Base-by-base conservation (phyloP, 768 basidiomycete genomes). In the Russula dissimulans region DNA sequence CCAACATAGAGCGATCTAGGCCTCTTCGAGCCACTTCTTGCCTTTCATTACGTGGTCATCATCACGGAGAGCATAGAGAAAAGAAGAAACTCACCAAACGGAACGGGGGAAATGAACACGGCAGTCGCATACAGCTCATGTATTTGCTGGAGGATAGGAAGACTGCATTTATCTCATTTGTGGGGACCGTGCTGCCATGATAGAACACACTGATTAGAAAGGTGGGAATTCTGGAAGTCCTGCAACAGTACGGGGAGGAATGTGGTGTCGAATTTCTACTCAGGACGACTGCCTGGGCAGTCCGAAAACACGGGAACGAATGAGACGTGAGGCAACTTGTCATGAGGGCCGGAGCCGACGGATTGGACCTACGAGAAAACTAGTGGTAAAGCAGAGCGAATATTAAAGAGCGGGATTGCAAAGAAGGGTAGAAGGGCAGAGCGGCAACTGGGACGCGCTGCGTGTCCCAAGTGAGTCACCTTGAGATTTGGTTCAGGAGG, bases 231-330 rank as follows among this genome's bases (percentile, higher is more conserved):
- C 71, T 1, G 77, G 77, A 9, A 78, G 66, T 3, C 76, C 73
- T 17, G 71, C 69, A 6, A 76, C 61, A 8, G 54, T 61, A 45
- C 76, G 77, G 0, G 77, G 77, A 9, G 74, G 65, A 5, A 73
- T 61, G 17, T 71, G 65, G 32, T 76, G 62, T 29, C 62, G 63
- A 4, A 75, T 69, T 0, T 75, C 74, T 0, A 69, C 63, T 31
- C 69, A 69, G 32, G 66, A 57, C 31, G 67, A 66, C 11, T 70
- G 0, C 69, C 72, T 0, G 73, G 73, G 2, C 69, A 56, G 12
- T 72, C 70, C 8, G 72, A 71, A 61, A 76, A 77, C 15, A 78
- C 73, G 8, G 76, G 76, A 55, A 77, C 76, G 62, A 76, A 77
- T 7, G 76, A 60, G 32, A 78, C 67, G 9, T 70, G 69, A 14